A percentile compares a stretch with the other conserved stretches of the same genome.
phyloP scores from a whole-genome alignment of 768 basidiomycete species.

The Leccinum boreale region DNA sequence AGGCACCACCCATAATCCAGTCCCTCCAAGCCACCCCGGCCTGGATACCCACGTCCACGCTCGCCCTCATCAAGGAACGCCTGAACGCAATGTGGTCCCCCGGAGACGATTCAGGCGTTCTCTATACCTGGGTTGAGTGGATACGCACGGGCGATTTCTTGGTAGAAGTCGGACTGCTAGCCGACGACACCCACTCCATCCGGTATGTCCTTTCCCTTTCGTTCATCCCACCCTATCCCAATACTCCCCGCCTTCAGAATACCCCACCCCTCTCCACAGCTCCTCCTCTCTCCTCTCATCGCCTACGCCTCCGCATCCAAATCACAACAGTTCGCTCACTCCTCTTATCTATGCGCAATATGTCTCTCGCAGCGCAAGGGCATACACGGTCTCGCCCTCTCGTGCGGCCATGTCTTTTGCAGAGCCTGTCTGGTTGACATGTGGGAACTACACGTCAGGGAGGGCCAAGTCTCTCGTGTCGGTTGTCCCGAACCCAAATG shows the following conservation, averaged over 20 bases:
- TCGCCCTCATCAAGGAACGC: constrained; percentile 34
- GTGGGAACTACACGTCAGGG: constrained; percentile 77
- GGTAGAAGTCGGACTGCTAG: constrained; percentile 38
- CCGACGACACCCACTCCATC: constrained; percentile 31
- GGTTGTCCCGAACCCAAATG: constrained; percentile 81
- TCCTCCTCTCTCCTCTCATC: constrained; percentile 47
- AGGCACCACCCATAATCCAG: constrained; percentile 49
- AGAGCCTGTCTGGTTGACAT: constrained; percentile 75
- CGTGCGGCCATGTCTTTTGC: constrained; percentile 81
- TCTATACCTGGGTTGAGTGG: constrained; percentile 73
- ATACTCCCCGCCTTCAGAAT: constrained; percentile 26
- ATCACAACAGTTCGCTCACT: constrained; percentile 54
- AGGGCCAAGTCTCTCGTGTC: constrained; percentile 74
- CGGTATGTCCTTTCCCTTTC: constrained; percentile 33
- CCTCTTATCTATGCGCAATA: constrained; percentile 70
- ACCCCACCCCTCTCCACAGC: constrained; percentile 52
- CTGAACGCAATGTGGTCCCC: constrained; percentile 56
- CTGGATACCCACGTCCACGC: constrained; percentile 48
- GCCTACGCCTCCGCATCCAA: constrained; percentile 47
- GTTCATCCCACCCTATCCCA: constrained; percentile 8
- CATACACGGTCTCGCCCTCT: constrained; percentile 63
- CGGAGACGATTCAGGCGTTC: constrained; percentile 47
- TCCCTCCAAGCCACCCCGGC: constrained; percentile 54
- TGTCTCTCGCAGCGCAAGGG: constrained; percentile 77
- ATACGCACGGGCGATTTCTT: constrained; percentile 68